These are phyloP conservation scores for Hamamelis virginiana DNA, from an alignment of 164 flowering plant genomes.

Conservation along the genomic window DNA sequence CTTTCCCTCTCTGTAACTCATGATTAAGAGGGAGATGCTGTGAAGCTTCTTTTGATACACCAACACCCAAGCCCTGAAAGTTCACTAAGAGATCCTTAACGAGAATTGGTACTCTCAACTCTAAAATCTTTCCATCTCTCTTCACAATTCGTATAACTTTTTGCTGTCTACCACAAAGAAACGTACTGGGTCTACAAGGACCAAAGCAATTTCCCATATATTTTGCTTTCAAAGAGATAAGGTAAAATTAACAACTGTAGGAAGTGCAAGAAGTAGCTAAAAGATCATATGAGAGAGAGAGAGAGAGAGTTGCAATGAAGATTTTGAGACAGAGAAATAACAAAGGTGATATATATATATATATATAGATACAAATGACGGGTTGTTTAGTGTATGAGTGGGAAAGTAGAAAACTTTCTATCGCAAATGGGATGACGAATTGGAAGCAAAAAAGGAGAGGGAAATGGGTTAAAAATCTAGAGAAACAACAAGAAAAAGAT, in stretches of 20 bases:
- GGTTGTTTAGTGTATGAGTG: background rate
- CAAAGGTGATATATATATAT: too few species aligned
- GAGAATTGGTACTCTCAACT: constrained; percentile 21
- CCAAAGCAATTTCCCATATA: constrained; percentile 31
- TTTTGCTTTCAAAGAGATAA: too few species aligned
- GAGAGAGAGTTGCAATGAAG: too few species aligned
- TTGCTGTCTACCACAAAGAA: background rate
- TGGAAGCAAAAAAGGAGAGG: too few species aligned
- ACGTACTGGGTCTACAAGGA: constrained; percentile 4
- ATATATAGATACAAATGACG: background rate
- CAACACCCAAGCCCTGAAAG: constrained; percentile 15
- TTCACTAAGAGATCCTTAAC: constrained; percentile 31
- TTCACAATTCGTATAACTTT: constrained; percentile 24
- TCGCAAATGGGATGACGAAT: background rate
- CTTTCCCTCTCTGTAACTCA: constrained; percentile 29
- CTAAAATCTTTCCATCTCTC: constrained; percentile 30
- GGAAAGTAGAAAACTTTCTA: constrained; percentile 13
- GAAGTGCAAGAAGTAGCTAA: background rate
- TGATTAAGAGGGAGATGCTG: constrained; percentile 26
- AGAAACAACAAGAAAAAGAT: background rate
- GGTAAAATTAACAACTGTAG: too few species aligned
- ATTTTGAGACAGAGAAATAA: too few species aligned
- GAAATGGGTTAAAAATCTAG: background rate
- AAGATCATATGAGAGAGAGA: background rate
- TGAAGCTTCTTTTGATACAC: constrained; percentile 12